Base-by-base conservation (phyloP, 2,329 filamentous ascomycete genomes). In the Sordariomycetes sp. region DNA sequence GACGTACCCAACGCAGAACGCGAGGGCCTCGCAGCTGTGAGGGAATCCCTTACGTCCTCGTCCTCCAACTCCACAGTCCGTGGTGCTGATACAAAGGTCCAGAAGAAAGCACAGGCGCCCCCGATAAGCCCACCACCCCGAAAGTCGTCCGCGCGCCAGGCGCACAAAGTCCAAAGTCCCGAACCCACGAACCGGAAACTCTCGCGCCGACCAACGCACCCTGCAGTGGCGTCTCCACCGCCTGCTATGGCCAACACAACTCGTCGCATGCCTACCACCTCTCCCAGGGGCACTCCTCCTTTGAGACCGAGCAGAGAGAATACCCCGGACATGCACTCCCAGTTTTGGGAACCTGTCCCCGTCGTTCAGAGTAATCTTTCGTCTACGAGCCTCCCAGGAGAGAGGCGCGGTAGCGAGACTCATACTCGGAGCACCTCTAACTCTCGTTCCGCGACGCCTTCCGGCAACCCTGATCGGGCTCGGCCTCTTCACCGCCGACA, bases 11-110 rank as follows among this genome's bases (percentile, higher is more conserved):
- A 69, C 37, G 69, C 74, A 25, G 79, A 85, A 53, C 75, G 77
- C 12, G 77, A 81, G 60, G 82, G 81, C 3, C 75, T 90, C 43
- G 78, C 85, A 40, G 79, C 82, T 6, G 82, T 90, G 6, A 79
- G 85, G 58, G 88, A 91, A 66, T 86, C 86, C 1, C 74, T 84
- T 5, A 87, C 80, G 24, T 90, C 87, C 1, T 90, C 87, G 0
- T 90, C 87, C 0, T 89, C 86, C 5, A 82, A 80, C 60, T 89
- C 86, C 7, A 89, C 85, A 2, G 79, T 88, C 10, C 79, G 83
- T 37, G 79, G 74, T 18, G 52, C 24, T 43, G 53, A 55, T 22
- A 76, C 76, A 14, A 76, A 69, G 61, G 65, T 60, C 22, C 77
- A 69, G 61, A 76, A 74, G 60, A 78, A 73, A 64, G 65, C 79